phyloP scores from a whole-genome alignment of 1,284 basidiomycete genomes.

The Moniliophthora roreri region DNA sequence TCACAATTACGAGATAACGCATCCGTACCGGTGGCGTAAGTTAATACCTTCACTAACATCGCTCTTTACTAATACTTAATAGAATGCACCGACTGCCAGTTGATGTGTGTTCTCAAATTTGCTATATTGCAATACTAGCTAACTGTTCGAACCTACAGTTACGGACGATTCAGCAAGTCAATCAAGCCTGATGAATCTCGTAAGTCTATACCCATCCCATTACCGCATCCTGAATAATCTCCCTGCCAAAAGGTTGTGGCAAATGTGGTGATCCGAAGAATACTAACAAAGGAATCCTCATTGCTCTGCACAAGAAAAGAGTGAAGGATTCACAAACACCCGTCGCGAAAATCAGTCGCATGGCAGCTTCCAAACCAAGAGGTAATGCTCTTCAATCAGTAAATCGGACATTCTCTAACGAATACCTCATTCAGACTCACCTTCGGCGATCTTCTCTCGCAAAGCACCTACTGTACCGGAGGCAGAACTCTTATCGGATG shows the following conservation, averaged over 20 bases:
- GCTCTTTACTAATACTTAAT: slow-evolving; percentile 4
- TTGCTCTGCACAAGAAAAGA: slow-evolving; percentile 49
- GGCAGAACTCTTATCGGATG: slow-evolving; percentile 4
- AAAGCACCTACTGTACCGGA: neutral
- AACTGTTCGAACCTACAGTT: slow-evolving; percentile 39
- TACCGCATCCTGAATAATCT: neutral
- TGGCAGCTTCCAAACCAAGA: slow-evolving; percentile 44
- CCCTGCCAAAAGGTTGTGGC: slow-evolving; percentile 39
- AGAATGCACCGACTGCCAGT: slow-evolving; percentile 69
- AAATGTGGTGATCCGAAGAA: slow-evolving; percentile 25
- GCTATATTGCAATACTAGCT: slow-evolving; percentile 7
- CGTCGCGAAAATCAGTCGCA: slow-evolving; percentile 36
- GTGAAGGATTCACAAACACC: slow-evolving; percentile 33
- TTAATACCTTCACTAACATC: slow-evolving; percentile 7
- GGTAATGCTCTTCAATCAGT: slow-evolving; percentile 31
- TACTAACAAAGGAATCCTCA: slow-evolving; percentile 49
- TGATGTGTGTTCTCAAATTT: slow-evolving; percentile 46
- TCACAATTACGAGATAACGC: slow-evolving; percentile 76
- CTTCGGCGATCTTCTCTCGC: slow-evolving; percentile 16
- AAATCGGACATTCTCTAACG: neutral
- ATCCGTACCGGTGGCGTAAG: slow-evolving; percentile 79
- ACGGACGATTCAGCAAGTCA: slow-evolving; percentile 76
- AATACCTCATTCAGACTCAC: slow-evolving; percentile 33
- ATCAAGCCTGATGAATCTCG: slow-evolving; percentile 69
- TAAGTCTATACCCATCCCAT: slow-evolving; percentile 30